Percentiles rank a stretch among this genome's conserved stretches.
Evolutionary conservation across 352 stramenopile genomes (phyloP).

Genomic region (Phytophthora melonis): DNA sequence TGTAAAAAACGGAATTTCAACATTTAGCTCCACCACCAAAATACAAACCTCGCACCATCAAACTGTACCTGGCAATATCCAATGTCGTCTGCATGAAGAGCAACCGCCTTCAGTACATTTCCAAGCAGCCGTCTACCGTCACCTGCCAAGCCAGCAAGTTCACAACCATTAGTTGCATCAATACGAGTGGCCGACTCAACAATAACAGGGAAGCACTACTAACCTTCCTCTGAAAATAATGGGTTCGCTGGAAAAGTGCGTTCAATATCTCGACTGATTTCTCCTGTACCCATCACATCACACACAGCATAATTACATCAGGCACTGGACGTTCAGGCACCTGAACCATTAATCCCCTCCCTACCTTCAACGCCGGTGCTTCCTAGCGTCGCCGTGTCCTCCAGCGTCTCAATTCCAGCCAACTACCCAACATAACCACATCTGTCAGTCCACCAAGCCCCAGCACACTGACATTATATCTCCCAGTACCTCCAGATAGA

Average conservation of each 20-base stretch:
- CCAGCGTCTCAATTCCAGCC: conserved; percentile 46
- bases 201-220: no score
- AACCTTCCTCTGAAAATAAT: conserved; percentile 56
- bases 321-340: no score
- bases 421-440: conserved; percentile 37
- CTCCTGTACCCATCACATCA: conserved; percentile 43
- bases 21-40: not conserved
- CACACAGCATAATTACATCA: not conserved
- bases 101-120: conserved; percentile 81
- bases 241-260: conserved; percentile 70
- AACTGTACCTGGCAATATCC: conserved; percentile 78
- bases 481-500: conserved; percentile 44
- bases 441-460: not conserved
- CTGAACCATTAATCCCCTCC: no score
- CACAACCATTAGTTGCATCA: conserved; percentile 4
- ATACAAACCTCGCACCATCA: not conserved
- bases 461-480: not conserved
- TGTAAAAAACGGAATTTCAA: conserved; percentile 21
- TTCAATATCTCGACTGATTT: conserved; percentile 78
- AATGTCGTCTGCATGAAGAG: conserved; percentile 59
- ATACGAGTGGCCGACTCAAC: not conserved
- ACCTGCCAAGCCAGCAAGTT: conserved; percentile 33
- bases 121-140: conserved; percentile 64
- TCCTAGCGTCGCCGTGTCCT: conserved; percentile 48
- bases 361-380: conserved; percentile 71